Base-by-base conservation (phyloP, 306 rosid species). In the Cucurbita maxima region DNA sequence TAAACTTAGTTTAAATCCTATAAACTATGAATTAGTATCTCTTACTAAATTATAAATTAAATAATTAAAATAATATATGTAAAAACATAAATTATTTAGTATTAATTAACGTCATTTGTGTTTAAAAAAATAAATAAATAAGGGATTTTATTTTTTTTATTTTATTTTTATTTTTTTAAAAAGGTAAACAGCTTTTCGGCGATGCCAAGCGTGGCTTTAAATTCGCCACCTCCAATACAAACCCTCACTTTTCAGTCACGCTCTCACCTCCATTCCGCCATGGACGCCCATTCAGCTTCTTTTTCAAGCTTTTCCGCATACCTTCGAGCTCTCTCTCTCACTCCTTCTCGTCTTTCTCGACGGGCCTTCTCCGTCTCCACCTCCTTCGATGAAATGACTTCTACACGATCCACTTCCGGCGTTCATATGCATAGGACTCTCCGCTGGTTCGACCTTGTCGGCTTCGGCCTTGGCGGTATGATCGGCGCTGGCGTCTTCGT, bases 401-500 rank as follows among this genome's bases (percentile, higher is more conserved):
- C 67, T 0, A 81, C 79, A 8, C 80, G 90, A 8, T 81, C 88
- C 77, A 90, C 84, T 10, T 90, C 98, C 51, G 96, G 96, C 8
- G 41, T 83, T 25, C 68, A 62, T 77, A 90, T 93, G 98, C 82
- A 81, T 54, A 86, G 76, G 55, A 80, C 83, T 8, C 97, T 93
- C 58, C 84, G 97, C 34, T 93, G 98, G 96, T 88, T 74, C 60
- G 97, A 93, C 83, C 87, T 93, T 14, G 68, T 93, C 54, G 84
- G 85, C 0, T 75, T 93, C 2, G 98, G 97, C 6, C 62, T 93
- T 78, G 98, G 97, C 22, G 98, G 98, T 4, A 93, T 90, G 98
- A 89, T 93, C 77, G 97, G 98, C 51, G 94, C 98, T 73, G 97
- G 96, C 4, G 92, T 93, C 0, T 93, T 93, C 55, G 83, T 93